These are phyloP conservation scores for Leptomonas seymouri DNA, from an alignment of 208 protist species.

Conservation along the genomic window DNA sequence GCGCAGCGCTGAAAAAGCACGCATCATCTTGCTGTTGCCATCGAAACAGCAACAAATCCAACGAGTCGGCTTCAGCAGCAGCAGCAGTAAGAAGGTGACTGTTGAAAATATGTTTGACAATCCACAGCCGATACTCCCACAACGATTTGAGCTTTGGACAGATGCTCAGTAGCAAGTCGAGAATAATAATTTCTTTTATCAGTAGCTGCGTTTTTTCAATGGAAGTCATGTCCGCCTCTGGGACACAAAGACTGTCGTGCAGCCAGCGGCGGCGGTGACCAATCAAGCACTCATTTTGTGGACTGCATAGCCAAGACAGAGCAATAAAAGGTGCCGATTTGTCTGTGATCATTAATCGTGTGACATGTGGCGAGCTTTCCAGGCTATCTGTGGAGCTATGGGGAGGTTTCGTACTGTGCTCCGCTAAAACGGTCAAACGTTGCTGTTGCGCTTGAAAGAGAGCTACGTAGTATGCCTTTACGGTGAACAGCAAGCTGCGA, in stretches of 20 bases:
- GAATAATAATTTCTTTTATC: constrained; percentile 49
- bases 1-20: constrained; percentile 46
- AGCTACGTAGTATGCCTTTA: not conserved
- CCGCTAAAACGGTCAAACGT: not conserved
- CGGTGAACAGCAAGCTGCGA: not conserved
- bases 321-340: not conserved
- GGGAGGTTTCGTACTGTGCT: not conserved
- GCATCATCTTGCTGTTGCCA: constrained; percentile 20
- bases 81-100: not conserved
- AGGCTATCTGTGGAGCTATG: constrained; percentile 12
- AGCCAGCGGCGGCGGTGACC: constrained; percentile 5
- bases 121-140: constrained; percentile 62
- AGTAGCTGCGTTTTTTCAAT: not conserved
- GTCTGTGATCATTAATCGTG: constrained; percentile 2
- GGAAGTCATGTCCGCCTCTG: not conserved
- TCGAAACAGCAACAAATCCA: not conserved
- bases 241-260: not conserved
- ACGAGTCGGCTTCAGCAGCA: no score
- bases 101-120: constrained; percentile 29
- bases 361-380: constrained; percentile 18
- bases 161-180: constrained; percentile 49
- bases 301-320: constrained; percentile 18
- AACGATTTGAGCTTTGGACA: constrained; percentile 46
- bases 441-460: not conserved
- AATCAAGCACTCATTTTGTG: constrained; percentile 13